Percentiles rank a stretch among this genome's conserved stretches.
Conservation (phyloP, 73 alveolate species). For the Paramecium pentaurelia region DNA sequence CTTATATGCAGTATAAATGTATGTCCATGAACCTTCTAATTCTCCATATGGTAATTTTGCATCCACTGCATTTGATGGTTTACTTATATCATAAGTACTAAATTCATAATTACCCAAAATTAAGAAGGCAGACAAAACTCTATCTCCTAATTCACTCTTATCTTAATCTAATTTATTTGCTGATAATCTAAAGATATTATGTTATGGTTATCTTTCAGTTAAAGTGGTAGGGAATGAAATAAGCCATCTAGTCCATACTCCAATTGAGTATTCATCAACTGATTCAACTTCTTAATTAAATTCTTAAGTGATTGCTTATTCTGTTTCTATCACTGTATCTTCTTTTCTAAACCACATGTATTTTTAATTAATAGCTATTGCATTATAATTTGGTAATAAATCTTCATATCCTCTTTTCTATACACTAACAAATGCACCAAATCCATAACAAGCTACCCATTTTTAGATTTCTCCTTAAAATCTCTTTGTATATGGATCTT, state of each 20-base stretch:
- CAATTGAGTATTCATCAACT: conserved; percentile 22
- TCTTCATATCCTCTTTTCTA: conserved; percentile 41
- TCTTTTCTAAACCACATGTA: conserved; percentile 2
- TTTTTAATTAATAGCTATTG: not conserved
- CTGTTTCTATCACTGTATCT: not conserved
- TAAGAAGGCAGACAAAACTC: conserved; percentile 7
- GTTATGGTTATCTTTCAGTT: not conserved
- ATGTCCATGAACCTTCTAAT: conserved; percentile 8
- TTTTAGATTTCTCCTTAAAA: conserved; percentile 14
- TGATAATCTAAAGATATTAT: conserved; percentile 13
- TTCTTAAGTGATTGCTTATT: not conserved
- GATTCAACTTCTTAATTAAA: not conserved
- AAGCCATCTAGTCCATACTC: conserved; percentile 46
- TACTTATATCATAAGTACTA: conserved; percentile 15
- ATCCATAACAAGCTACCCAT: conserved; percentile 39
- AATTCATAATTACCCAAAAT: not conserved
- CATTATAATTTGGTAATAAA: not conserved
- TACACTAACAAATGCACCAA: not conserved
- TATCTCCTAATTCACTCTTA: conserved; percentile 24
- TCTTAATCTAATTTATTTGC: not conserved
- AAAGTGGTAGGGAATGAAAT: not conserved
- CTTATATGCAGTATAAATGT: not conserved
- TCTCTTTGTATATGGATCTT: not conserved
- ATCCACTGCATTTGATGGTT: conserved; percentile 22
- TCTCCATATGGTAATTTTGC: conserved; percentile 17